Evolutionary conservation across 257 asterid genomes (phyloP).

Genomic region (Jasminum sambac): DNA sequence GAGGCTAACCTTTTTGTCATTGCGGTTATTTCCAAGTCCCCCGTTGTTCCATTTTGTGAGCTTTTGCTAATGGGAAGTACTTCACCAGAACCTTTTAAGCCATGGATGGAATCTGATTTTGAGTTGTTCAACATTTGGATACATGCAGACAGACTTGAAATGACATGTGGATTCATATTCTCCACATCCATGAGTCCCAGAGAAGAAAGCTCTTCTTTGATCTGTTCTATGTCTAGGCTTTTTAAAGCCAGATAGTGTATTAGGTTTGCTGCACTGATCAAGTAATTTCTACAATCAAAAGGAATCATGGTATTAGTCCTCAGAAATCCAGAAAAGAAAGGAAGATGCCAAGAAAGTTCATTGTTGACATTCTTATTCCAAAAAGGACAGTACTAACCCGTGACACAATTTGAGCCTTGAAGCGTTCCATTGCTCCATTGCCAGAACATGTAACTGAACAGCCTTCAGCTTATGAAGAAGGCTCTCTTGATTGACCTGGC

Average conservation of each 20-base stretch:
- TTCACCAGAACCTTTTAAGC: conserved; percentile 26
- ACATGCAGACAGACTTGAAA: conserved; percentile 63
- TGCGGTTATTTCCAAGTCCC: conserved; percentile 42
- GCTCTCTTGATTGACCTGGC: conserved; percentile 40
- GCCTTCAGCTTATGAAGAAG: conserved; percentile 70
- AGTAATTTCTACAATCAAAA: conserved; percentile 48
- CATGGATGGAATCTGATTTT: conserved; percentile 34
- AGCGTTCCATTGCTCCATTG: conserved; percentile 80
- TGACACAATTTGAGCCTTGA: conserved; percentile 57
- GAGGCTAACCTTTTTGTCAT: conserved; percentile 45
- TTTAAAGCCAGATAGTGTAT: conserved; percentile 64
- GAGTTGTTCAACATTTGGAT: conserved; percentile 47
- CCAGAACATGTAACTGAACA: conserved; percentile 62
- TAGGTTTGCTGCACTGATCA: conserved; percentile 53
- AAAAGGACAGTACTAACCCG: conserved; percentile 37
- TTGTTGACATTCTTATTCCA: conserved; percentile 10
- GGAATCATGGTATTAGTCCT: not conserved
- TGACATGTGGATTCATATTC: conserved; percentile 52
- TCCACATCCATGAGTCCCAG: conserved; percentile 55
- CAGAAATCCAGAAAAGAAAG: conserved; percentile 2
- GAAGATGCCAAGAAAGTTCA: conserved; percentile 11
- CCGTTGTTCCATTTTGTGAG: conserved; percentile 31
- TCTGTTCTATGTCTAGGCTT: conserved; percentile 53
- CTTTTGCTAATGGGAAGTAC: conserved; percentile 31
- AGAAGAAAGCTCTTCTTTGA: conserved; percentile 57